Evolutionary conservation across 176 grass and related monocot species (phyloP).

Genomic region (Aegilops umbellulata): DNA sequence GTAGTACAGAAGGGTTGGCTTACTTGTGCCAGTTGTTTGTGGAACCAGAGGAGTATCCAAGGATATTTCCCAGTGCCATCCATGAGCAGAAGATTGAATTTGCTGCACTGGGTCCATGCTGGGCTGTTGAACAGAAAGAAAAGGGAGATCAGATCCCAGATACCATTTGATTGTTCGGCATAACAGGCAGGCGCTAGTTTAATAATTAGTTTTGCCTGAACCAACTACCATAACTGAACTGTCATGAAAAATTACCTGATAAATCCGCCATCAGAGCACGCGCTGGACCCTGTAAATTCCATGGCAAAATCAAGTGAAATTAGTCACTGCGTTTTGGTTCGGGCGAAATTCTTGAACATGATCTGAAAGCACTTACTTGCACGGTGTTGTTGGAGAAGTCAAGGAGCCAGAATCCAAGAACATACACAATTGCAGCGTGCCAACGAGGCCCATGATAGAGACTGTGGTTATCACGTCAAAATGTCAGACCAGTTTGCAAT

Average conservation of each 20-base stretch:
- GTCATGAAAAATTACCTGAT: constrained; percentile 44
- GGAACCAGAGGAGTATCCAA: constrained; percentile 90
- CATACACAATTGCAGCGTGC: constrained; percentile 80
- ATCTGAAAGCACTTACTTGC: constrained; percentile 46
- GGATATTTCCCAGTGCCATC: constrained; percentile 96
- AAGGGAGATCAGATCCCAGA: constrained; percentile 11
- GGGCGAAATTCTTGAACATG: background rate
- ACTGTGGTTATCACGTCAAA: constrained; percentile 23
- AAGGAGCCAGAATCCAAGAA: constrained; percentile 93
- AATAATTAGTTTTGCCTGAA: background rate
- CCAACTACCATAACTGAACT: background rate
- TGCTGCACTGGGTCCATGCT: constrained; percentile 66
- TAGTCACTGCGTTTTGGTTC: background rate
- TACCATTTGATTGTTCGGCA: background rate
- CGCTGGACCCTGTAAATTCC: constrained; percentile 59
- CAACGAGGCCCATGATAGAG: constrained; percentile 71
- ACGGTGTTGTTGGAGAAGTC: constrained; percentile 94
- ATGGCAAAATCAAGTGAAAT: background rate
- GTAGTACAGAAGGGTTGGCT: background rate
- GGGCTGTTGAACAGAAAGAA: constrained; percentile 30
- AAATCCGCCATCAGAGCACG: constrained; percentile 94
- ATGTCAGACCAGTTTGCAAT: constrained; percentile 11
- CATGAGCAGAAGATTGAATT: constrained; percentile 95
- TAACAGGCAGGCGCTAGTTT: background rate
- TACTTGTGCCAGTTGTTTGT: constrained; percentile 78